phyloP scores from a whole-genome alignment of 192 early-diverging fungal species.

The Coemansia sp. region DNA sequence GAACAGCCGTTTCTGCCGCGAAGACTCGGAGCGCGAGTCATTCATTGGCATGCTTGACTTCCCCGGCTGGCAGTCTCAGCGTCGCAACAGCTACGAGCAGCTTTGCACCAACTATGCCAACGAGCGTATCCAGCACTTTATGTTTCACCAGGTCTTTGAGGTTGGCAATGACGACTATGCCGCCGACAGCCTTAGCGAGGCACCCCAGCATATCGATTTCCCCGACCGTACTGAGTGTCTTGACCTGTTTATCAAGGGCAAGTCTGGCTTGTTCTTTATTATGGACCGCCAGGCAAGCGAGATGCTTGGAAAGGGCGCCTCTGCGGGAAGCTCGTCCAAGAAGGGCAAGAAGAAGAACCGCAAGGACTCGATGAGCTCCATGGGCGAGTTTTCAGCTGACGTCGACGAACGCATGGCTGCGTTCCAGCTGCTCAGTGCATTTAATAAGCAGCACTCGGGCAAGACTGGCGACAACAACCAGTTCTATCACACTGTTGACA shows the following conservation, averaged over 20 bases:
- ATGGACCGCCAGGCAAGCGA: slow-evolving; percentile 64
- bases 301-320: slow-evolving; percentile 27
- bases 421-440: slow-evolving; percentile 47
- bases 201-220: slow-evolving; percentile 71
- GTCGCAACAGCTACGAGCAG: slow-evolving; percentile 69
- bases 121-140: slow-evolving; percentile 66
- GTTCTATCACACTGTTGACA: slow-evolving; percentile 39
- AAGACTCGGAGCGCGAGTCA: slow-evolving; percentile 65
- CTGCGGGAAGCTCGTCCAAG: neutral
- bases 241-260: slow-evolving; percentile 67
- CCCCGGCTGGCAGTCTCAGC: slow-evolving; percentile 83
- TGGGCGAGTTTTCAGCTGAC: slow-evolving; percentile 33
- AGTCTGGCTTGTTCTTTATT: slow-evolving; percentile 75
- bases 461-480: slow-evolving; percentile 36
- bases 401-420: slow-evolving; percentile 40
- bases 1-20: slow-evolving; percentile 81
- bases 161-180: slow-evolving; percentile 74
- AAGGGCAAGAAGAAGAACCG: slow-evolving; percentile 31
- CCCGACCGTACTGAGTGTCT: slow-evolving; percentile 67
- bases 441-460: slow-evolving; percentile 41
- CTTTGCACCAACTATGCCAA: slow-evolving; percentile 74
- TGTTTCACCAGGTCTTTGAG: slow-evolving; percentile 50
- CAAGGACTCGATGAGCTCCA: slow-evolving; percentile 33
- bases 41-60: slow-evolving; percentile 67
- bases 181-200: slow-evolving; percentile 70